Evolutionary conservation across 2,329 filamentous ascomycete species (phyloP), one percentile per base, ranked within the genome.

Genomic region (Teratosphaeria zuluensis): DNA sequence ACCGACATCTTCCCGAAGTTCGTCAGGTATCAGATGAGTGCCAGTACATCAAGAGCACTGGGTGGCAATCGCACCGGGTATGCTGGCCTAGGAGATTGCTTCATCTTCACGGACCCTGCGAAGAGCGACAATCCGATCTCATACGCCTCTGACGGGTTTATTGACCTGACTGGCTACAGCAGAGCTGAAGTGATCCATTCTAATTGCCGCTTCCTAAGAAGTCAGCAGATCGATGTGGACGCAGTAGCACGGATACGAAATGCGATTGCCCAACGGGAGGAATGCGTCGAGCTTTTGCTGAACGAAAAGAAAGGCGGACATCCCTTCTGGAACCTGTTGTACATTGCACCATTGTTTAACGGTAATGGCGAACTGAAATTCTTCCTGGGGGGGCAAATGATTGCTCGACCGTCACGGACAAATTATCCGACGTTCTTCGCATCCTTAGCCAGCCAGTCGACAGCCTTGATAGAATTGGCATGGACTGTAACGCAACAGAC

Each of bases 381-480:
- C 68, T 82, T 80, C 63, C 73, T 86, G 16, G 81, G 80, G 0
- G 81, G 77, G 0, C 80, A 85, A 61, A 77, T 85, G 80, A 85
- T 61, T 78, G 83, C 14, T 83, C 81, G 0, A 80, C 80, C 2
- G 78, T 77, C 0, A 75, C 84, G 35, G 76, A 78, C 58, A 77
- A 73, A 55, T 74, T 74, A 33, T 75, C 76, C 4, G 82, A 84
- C 59, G 74, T 84, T 6, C 61, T 85, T 52, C 74, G 74, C 5
- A 71, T 83, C 5, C 65, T 85, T 14, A 55, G 52, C 5, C 57
- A 57, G 31, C 59, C 62, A 30, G 53, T 21, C 42, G 42, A 48
- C 42, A 21, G 5, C 4, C 6, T 16, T 48, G 42, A 48, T 19
- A 19, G n/a, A 8, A n/a, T 21, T 8, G 6, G 19, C 19, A 19